Percentiles rank a stretch among this genome's conserved stretches.
These are phyloP conservation scores for Anthracocystis walkeri DNA, from an alignment of 1,284 basidiomycete genomes.

Conservation along the genomic window DNA sequence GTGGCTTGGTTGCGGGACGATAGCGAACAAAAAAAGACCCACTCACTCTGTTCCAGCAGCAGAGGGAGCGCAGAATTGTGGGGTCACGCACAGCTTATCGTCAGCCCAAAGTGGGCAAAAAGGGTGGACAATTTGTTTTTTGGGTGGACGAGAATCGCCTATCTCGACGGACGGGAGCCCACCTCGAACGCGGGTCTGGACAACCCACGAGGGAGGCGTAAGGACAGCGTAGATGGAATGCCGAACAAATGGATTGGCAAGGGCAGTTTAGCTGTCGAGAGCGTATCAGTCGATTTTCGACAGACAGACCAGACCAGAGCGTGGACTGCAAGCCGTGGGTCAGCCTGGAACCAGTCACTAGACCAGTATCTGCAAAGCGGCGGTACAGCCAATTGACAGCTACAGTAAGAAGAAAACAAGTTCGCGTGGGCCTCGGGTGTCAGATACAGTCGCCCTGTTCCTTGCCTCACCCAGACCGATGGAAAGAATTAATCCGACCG, in stretches of 20 bases:
- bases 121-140: background rate
- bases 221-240: background rate
- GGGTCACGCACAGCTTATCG: constrained; percentile 28
- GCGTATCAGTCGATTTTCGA: too few relatives aligned
- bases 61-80: constrained; percentile 9
- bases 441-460: background rate
- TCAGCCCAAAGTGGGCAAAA: background rate
- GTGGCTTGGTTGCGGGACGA: constrained; percentile 4
- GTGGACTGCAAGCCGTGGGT: too few relatives aligned
- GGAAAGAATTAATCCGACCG: constrained; percentile 5
- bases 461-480: background rate
- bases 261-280: too few relatives aligned
- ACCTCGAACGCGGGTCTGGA: constrained; percentile 1
- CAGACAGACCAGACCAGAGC: too few relatives aligned
- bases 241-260: background rate
- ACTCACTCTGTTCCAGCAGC: too few relatives aligned
- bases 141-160: background rate
- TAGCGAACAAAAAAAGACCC: constrained; percentile 17
- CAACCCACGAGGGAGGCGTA: background rate
- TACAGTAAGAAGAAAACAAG: background rate
- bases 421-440: constrained; percentile 16
- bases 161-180: constrained; percentile 7
- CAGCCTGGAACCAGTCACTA: too few relatives aligned
- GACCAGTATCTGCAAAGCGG: background rate
- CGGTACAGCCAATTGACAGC: background rate